These are phyloP conservation scores for Clonostachys sp. DNA, from an alignment of 2,329 filamentous ascomycete genomes.

Conservation along the genomic window DNA sequence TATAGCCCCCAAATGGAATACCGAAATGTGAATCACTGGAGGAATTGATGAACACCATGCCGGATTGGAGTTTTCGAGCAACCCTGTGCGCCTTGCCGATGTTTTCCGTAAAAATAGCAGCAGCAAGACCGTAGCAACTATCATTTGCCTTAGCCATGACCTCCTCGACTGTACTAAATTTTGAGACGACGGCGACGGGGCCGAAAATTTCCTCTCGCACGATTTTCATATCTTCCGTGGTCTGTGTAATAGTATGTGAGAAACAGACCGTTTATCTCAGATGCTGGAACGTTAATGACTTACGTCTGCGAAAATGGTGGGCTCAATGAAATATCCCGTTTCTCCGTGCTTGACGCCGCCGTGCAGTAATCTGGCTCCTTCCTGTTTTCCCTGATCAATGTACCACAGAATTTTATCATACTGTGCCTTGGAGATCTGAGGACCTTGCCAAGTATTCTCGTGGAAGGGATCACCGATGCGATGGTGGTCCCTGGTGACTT, in stretches of 20 bases:
- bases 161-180: conserved; percentile 42
- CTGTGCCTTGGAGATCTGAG: conserved; percentile 52
- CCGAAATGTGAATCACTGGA: conserved; percentile 1
- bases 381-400: conserved; percentile 51
- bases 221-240: conserved; percentile 15
- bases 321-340: conserved; percentile 14
- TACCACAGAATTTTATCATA: conserved; percentile 60
- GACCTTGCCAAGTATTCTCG: conserved; percentile 19
- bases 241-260: too few relatives aligned
- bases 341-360: too few relatives aligned
- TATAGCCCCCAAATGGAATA: conserved; percentile 6
- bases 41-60: conserved; percentile 5
- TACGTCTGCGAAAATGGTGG: conserved; percentile 17
- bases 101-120: conserved; percentile 4
- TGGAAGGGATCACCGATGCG: conserved; percentile 1
- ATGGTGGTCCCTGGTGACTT: conserved; percentile 17
- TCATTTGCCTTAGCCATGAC: conserved; percentile 41
- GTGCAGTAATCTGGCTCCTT: conserved; percentile 15
- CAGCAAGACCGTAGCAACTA: conserved; percentile 34
- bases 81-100: conserved; percentile 2
- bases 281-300: not conserved
- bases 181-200: conserved; percentile 40
- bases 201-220: conserved; percentile 46
- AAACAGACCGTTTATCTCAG: too few relatives aligned
- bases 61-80: conserved; percentile 3